Conservation (phyloP, 768 basidiomycete genomes). For the Mycena vulgaris region DNA sequence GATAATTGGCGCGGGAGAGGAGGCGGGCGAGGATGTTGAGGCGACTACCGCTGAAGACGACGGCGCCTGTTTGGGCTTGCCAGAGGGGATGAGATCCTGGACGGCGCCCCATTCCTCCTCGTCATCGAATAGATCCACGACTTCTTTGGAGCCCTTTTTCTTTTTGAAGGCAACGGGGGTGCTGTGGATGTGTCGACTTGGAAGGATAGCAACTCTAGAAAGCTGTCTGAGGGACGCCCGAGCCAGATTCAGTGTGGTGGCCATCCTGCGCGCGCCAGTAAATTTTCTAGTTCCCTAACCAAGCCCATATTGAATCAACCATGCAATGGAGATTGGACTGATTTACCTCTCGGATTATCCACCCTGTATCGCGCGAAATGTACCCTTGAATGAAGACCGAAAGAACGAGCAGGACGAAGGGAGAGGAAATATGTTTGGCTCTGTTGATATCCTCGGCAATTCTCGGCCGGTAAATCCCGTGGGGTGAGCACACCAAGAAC, state of each 20-base stretch:
- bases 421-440: too few species aligned
- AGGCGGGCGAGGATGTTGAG: not conserved
- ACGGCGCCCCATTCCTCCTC: conserved; percentile 23
- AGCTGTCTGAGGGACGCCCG: conserved; percentile 7
- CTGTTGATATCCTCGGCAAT: too few species aligned
- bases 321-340: too few species aligned
- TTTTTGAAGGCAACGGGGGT: conserved; percentile 24
- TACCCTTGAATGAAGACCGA: too few species aligned
- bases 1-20: not conserved
- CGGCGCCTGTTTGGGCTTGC: not conserved
- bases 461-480: too few species aligned
- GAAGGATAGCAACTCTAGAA: not conserved
- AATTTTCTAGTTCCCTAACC: too few species aligned
- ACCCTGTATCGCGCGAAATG: too few species aligned
- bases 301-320: too few species aligned
- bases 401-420: too few species aligned
- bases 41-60: conserved; percentile 12
- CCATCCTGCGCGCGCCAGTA: too few species aligned
- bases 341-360: too few species aligned
- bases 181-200: conserved; percentile 18
- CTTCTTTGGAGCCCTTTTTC: not conserved
- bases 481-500: too few species aligned
- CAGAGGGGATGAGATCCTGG: conserved; percentile 31
- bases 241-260: conserved; percentile 9
- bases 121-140: conserved; percentile 18